These are phyloP conservation scores for Fusarium albidum DNA, from an alignment of 2,329 filamentous ascomycete genomes.

Conservation along the genomic window DNA sequence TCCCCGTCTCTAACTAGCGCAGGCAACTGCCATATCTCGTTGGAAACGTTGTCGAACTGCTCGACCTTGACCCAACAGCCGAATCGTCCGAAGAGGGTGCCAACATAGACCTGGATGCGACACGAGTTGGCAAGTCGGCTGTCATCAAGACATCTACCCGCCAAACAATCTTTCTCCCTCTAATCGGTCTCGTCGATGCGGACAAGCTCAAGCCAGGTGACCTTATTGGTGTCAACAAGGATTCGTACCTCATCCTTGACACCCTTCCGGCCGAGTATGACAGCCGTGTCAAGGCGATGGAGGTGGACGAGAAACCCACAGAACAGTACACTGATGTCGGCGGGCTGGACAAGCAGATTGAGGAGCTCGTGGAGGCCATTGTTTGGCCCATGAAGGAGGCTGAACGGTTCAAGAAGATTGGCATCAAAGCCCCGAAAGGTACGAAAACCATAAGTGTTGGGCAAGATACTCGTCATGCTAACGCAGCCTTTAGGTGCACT, in stretches of 20 bases:
- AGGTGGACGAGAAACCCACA: conserved; percentile 99
- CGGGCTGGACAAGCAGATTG: conserved; percentile 98
- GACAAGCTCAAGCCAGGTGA: conserved; percentile 95
- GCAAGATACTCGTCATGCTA: conserved; percentile 68
- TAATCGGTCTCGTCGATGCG: conserved; percentile 96
- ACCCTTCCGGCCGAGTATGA: conserved; percentile 98
- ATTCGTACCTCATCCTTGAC: conserved; percentile 96
- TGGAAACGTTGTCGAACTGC: conserved; percentile 95
- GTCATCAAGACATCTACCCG: conserved; percentile 99
- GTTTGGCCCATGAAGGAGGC: conserved; percentile 99
- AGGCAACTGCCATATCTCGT: conserved; percentile 98
- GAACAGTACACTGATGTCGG: conserved; percentile 99
- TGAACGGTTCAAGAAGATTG: conserved; percentile 99
- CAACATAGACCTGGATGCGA: conserved; percentile 98
- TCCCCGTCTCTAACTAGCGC: conserved; percentile 12
- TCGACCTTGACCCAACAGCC: conserved; percentile 94
- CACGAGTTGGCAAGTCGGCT: conserved; percentile 94
- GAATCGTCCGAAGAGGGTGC: conserved; percentile 97
- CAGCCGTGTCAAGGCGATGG: conserved; percentile 99
- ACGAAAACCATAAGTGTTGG: conserved; percentile 59
- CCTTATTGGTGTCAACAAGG: conserved; percentile 98
- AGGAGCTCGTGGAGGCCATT: conserved; percentile 97
- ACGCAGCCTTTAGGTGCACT: conserved; percentile 92
- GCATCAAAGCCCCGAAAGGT: conserved; percentile 99
- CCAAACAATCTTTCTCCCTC: conserved; percentile 97